phyloP scores from a whole-genome alignment of 2,329 filamentous ascomycete species.

The Neospermospora avenae region DNA sequence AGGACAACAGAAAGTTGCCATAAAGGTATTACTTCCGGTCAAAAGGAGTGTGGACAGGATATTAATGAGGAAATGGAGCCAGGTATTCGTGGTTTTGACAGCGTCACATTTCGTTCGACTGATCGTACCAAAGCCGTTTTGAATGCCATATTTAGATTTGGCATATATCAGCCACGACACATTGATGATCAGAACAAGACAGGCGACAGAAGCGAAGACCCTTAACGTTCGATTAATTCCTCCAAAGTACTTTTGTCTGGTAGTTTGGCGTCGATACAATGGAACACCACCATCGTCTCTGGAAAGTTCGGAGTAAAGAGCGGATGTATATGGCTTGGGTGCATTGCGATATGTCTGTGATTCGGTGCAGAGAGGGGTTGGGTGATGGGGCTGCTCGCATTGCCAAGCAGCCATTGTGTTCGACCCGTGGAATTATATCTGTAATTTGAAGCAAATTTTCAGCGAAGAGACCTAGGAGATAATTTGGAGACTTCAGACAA shows the following conservation, averaged over 20 bases:
- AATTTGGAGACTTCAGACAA: too few relatives aligned
- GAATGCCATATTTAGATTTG: not conserved
- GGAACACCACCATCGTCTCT: too few relatives aligned
- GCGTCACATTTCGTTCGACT: not conserved
- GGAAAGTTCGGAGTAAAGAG: too few relatives aligned
- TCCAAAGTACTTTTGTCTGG: not conserved
- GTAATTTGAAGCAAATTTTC: too few relatives aligned
- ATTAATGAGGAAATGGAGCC: slow-evolving; percentile 16
- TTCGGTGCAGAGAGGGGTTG: too few relatives aligned
- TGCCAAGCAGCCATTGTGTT: too few relatives aligned
- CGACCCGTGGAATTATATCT: too few relatives aligned
- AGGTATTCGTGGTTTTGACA: slow-evolving; percentile 9
- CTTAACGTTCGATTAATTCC: not conserved
- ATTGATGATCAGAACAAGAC: not conserved
- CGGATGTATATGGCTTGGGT: too few relatives aligned
- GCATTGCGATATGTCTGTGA: too few relatives aligned
- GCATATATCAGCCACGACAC: not conserved
- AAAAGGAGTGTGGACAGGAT: slow-evolving; percentile 17
- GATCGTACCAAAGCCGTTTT: not conserved
- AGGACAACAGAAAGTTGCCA: slow-evolving; percentile 11
- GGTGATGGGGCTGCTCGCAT: too few relatives aligned
- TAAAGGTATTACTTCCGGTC: slow-evolving; percentile 18
- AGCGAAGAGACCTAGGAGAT: too few relatives aligned
- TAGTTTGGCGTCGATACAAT: too few relatives aligned
- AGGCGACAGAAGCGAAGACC: not conserved